A percentile compares a stretch with the other conserved stretches of the same genome.
phyloP scores from a whole-genome alignment of 345 rosid genomes.

The Populus pruinosa region DNA sequence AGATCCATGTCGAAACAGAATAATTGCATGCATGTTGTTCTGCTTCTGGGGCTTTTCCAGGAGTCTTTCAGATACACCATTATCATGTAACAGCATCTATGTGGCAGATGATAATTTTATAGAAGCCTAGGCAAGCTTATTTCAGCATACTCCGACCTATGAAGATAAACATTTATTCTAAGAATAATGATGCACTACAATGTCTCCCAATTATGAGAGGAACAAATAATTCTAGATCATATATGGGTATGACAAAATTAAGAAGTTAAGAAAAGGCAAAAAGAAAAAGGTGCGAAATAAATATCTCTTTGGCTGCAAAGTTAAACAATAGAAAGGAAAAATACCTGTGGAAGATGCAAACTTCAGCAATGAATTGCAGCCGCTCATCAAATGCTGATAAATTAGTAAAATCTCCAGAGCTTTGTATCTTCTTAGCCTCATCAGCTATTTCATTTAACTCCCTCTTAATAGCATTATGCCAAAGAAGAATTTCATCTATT shows the following conservation, averaged over 20 bases:
- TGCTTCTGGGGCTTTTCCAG: no score
- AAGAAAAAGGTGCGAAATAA: neutral
- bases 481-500: constrained; percentile 75
- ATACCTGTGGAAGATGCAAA: constrained; percentile 91
- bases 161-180: no score
- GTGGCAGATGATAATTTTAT: neutral
- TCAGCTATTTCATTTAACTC: constrained; percentile 81
- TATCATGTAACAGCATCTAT: neutral
- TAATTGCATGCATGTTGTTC: neutral
- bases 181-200: neutral
- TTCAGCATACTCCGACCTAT: neutral
- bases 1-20: neutral
- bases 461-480: constrained; percentile 83
- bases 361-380: constrained; percentile 81
- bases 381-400: constrained; percentile 73
- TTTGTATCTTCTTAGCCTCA: constrained; percentile 74
- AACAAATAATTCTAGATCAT: neutral
- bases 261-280: neutral
- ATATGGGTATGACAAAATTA: neutral
- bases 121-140: neutral
- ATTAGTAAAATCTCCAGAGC: constrained; percentile 68
- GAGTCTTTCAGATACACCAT: no score
- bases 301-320: neutral
- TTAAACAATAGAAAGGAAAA: neutral
- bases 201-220: neutral